Conservation (phyloP, 2,329 filamentous ascomycete species). For the Alternaria tenuissima region DNA sequence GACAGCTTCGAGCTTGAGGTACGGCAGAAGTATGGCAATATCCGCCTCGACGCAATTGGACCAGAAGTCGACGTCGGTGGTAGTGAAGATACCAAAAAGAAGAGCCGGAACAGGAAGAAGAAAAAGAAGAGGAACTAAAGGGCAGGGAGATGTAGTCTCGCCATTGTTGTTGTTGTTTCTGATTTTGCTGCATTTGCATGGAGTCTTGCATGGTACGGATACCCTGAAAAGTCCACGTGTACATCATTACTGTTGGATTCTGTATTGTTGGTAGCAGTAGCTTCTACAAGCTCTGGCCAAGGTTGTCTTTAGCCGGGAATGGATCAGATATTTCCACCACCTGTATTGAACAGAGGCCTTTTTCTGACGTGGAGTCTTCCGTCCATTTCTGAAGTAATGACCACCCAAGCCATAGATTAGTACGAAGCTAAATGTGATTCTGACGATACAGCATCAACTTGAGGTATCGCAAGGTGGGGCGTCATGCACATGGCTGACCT, state of each 20-base stretch:
- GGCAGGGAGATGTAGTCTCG: not conserved
- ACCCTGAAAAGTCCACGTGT: constrained; percentile 25
- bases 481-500: not conserved
- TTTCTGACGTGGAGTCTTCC: not conserved
- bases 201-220: constrained; percentile 29
- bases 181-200: constrained; percentile 23
- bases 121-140: constrained; percentile 46
- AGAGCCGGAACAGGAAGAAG: constrained; percentile 49
- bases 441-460: not conserved
- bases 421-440: not conserved
- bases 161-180: not conserved
- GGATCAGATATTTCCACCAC: not conserved
- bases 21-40: constrained; percentile 65
- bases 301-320: not conserved
- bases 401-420: not conserved
- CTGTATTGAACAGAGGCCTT: not conserved
- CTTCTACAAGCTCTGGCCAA: not conserved
- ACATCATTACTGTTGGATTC: not conserved
- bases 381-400: not conserved
- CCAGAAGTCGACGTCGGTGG: constrained; percentile 30
- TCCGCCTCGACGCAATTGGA: constrained; percentile 32
- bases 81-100: constrained; percentile 38
- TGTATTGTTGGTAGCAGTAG: not conserved
- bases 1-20: constrained; percentile 84
- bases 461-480: not conserved